Evolutionary conservation across 495 filamentous ascomycete genomes (phyloP), one percentile per base, ranked within the genome.

Genomic region (Achaetomiella virescens): DNA sequence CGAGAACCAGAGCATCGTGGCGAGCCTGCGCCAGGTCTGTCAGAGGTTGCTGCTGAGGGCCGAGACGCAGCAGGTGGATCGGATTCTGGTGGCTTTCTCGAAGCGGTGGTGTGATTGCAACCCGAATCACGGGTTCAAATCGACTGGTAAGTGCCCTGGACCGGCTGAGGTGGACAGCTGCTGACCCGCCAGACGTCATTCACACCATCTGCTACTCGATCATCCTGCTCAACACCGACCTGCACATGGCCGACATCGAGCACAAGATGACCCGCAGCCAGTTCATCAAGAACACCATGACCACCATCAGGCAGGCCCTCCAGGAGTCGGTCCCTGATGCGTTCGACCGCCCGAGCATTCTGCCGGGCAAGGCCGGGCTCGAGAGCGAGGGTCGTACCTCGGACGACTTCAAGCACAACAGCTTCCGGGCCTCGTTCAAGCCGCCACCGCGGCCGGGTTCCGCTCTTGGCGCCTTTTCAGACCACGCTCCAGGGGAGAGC

Each of bases 121-220:
- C 67, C 84, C 87, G 2, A 90, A 84, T 45, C 90, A 97, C 69
- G 92, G 92, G 36, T 99, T 97, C 80, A 97, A 93, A 68, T 82
- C 84, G 42, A 78, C 74, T 55, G 90, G 90, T 95, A 78, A 70
- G 84, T 65, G 11, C 14, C 4, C 43, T 18, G n/a, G 8, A n/a
- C 27, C 6, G 22, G 24, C 56, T 46, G 6, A 29, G 49, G 46
- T 1, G 5, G 51, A 18, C 50, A 4, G 41, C 15, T 20, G 37
- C 45, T 55, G 24, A 55, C 37, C 17, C 48, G 20, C 6, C 53
- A 90, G 92, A 97, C 71, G 86, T 99, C 47, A 91, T 99, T 12
- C 91, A 97, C 65, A 97, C 95, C 9, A 92, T 99, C 57, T 92
- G 89, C 66, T 99, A 97, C 69, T 97, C 93, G 4, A 78, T 99